A percentile compares a stretch with the other conserved stretches of the same genome.
These are phyloP conservation scores for Xylaria sp. DNA, from an alignment of 2,329 filamentous ascomycete genomes.

Conservation along the genomic window DNA sequence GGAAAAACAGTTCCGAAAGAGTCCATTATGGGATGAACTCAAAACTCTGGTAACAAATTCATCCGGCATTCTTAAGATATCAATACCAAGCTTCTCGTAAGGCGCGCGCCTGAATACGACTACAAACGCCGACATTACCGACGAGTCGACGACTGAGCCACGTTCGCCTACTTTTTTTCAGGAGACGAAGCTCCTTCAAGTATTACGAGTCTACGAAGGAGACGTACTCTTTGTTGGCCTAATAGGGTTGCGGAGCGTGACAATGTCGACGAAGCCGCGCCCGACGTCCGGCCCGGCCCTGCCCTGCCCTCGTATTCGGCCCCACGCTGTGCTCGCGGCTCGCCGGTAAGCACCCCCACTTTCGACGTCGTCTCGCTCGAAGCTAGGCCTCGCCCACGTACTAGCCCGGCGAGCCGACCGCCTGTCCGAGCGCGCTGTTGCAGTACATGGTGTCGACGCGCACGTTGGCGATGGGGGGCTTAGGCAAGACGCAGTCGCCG, in stretches of 20 bases:
- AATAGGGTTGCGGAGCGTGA: slow-evolving; percentile 62
- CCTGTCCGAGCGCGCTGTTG: slow-evolving; percentile 60
- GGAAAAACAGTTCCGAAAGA: not conserved
- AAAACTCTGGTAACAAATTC: slow-evolving; percentile 14
- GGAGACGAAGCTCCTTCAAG: slow-evolving; percentile 57
- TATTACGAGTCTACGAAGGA: slow-evolving; percentile 65
- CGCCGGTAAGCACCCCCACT: slow-evolving; percentile 54
- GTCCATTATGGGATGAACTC: slow-evolving; percentile 4
- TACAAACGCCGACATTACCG: slow-evolving; percentile 1
- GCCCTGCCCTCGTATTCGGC: slow-evolving; percentile 62
- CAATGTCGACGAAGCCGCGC: slow-evolving; percentile 63
- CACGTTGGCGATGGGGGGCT: slow-evolving; percentile 61
- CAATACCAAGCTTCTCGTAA: no score
- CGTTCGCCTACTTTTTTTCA: no score
- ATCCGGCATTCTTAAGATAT: no score
- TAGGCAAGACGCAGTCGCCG: slow-evolving; percentile 65
- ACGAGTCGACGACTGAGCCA: no score
- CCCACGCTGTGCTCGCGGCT: no score
- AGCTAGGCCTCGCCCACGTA: slow-evolving; percentile 57
- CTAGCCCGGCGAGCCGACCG: slow-evolving; percentile 62
- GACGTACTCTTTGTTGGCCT: slow-evolving; percentile 60
- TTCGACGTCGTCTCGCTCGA: slow-evolving; percentile 60
- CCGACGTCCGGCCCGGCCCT: slow-evolving; percentile 62
- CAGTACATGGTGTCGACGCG: slow-evolving; percentile 64
- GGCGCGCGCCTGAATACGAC: no score